These are phyloP conservation scores for Colletotrichum noveboracense DNA, from an alignment of 2,329 filamentous ascomycete genomes.

Conservation along the genomic window DNA sequence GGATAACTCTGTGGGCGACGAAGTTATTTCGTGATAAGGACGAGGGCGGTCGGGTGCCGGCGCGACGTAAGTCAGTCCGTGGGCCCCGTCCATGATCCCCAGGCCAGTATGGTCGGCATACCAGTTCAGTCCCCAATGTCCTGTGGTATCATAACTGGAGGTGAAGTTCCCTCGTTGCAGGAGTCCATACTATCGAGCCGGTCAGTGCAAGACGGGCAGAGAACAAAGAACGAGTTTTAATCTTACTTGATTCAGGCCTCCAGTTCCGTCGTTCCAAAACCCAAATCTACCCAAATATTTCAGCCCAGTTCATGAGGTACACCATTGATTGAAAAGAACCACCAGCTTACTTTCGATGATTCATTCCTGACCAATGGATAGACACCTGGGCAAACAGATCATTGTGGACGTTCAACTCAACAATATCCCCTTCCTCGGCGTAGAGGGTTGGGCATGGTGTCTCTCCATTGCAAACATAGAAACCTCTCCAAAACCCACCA, in stretches of 20 bases:
- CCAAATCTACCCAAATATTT: background rate
- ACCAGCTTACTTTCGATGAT: background rate
- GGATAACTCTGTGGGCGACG: background rate
- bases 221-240: fast-evolving
- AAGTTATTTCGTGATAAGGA: background rate
- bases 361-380: conserved; percentile 4
- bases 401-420: conserved; percentile 7
- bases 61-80: background rate
- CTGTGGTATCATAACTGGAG: background rate
- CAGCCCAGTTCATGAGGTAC: background rate
- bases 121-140: conserved; percentile 10
- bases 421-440: background rate
- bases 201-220: background rate
- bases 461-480: conserved; percentile 2
- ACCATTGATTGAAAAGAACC: fast-evolving
- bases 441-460: background rate
- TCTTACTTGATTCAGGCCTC: background rate
- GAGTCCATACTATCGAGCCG: background rate
- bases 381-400: background rate
- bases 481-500: conserved; percentile 3
- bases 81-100: conserved; percentile 4
- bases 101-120: conserved; percentile 5
- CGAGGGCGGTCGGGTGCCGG: background rate
- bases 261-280: conserved; percentile 3
- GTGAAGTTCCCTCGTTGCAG: conserved; percentile 7